A percentile compares a stretch with the other conserved stretches of the same genome.
Conservation (phyloP, 495 filamentous ascomycete genomes). For the Massariosphaeria phaeospora region DNA sequence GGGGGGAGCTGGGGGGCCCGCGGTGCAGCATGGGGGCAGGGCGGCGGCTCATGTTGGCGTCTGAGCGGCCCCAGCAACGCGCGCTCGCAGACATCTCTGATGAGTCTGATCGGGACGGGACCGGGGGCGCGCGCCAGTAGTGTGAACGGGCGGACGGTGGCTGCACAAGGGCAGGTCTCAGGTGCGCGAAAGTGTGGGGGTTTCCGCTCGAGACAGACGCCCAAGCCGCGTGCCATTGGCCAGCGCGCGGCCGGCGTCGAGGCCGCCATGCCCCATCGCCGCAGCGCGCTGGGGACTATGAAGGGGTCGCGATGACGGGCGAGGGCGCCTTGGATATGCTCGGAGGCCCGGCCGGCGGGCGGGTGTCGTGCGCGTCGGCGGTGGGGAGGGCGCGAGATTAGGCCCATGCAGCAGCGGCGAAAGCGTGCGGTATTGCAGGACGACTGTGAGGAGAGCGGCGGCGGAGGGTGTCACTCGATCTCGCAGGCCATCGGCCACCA, state of each 20-base stretch:
- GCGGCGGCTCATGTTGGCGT: conserved; percentile 1
- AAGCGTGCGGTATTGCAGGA: not conserved
- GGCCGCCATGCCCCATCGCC: not conserved
- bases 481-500: conserved; percentile 4
- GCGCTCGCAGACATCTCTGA: conserved; percentile 10
- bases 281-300: too few relatives aligned
- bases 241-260: not conserved
- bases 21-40: not conserved
- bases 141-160: conserved; percentile 23
- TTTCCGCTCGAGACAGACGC: conserved; percentile 15
- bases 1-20: not conserved
- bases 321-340: not conserved
- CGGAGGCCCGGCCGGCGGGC: not conserved
- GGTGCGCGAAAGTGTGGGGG: conserved; percentile 24
- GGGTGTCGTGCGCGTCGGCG: not conserved
- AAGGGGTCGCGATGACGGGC: not conserved
- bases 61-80: not conserved
- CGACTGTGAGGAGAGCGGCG: too few relatives aligned
- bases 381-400: not conserved
- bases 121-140: conserved; percentile 15
- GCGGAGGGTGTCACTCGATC: conserved; percentile 19
- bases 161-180: conserved; percentile 26
- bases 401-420: not conserved
- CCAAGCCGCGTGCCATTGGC: conserved; percentile 21
- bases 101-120: conserved; percentile 18